Percentiles rank a stretch among this genome's conserved stretches.
These are phyloP conservation scores for Eucalyptus polyanthemos DNA, from an alignment of 345 rosid species.

Conservation along the genomic window DNA sequence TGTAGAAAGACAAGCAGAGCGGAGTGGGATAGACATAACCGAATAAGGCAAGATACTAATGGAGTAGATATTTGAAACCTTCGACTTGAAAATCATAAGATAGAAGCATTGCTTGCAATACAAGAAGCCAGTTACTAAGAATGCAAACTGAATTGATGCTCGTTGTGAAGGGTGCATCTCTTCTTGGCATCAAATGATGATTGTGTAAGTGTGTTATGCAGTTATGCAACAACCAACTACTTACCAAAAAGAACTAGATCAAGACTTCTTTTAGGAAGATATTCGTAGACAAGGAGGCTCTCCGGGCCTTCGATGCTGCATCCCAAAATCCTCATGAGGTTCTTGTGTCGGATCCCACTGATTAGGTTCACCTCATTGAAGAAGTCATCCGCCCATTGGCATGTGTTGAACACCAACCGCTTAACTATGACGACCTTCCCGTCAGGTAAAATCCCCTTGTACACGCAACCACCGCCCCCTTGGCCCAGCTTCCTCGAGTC, in stretches of 20 bases:
- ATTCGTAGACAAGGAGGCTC: constrained; percentile 77
- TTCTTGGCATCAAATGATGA: background rate
- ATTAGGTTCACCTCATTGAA: constrained; percentile 74
- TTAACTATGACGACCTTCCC: constrained; percentile 62
- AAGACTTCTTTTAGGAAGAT: constrained; percentile 63
- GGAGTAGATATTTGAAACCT: background rate
- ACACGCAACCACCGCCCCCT: constrained; percentile 78
- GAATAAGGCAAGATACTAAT: background rate
- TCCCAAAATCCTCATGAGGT: constrained; percentile 65
- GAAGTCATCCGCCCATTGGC: constrained; percentile 76
- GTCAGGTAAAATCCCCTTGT: constrained; percentile 57
- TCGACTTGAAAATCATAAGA: background rate
- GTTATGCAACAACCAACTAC: background rate
- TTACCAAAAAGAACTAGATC: constrained; percentile 64
- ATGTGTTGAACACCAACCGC: constrained; percentile 44
- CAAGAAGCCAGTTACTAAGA: background rate
- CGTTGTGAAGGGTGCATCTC: background rate
- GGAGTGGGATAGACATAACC: background rate
- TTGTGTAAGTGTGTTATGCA: background rate
- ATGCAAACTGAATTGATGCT: background rate
- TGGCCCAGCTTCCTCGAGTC: constrained; percentile 61
- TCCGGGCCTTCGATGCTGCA: constrained; percentile 87
- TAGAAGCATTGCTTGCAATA: background rate
- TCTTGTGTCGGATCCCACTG: constrained; percentile 50
- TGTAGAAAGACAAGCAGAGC: background rate